Conservation (phyloP, 495 filamentous ascomycete genomes). For the Xylaria telfairii region DNA sequence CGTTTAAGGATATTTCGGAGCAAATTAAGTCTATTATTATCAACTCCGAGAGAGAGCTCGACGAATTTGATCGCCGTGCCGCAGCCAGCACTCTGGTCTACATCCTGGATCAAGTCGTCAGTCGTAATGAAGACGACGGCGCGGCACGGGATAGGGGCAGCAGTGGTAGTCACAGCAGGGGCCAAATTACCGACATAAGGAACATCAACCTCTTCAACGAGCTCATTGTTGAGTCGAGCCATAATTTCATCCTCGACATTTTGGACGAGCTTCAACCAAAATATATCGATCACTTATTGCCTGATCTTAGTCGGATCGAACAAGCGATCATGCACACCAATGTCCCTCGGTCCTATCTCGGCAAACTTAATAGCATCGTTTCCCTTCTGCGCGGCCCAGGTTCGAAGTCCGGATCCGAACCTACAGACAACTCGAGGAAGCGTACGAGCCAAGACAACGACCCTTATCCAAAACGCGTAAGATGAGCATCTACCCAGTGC, state of each 20-base stretch:
- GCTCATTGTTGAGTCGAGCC: constrained; percentile 45
- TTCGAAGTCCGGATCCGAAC: constrained; percentile 1
- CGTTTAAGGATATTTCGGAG: constrained; percentile 42
- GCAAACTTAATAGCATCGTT: constrained; percentile 27
- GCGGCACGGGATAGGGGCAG: not conserved
- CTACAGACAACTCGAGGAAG: constrained; percentile 19
- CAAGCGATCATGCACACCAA: constrained; percentile 20
- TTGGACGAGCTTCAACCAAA: constrained; percentile 44
- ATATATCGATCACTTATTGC: constrained; percentile 29
- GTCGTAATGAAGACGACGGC: constrained; percentile 31
- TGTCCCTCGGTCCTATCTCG: constrained; percentile 25
- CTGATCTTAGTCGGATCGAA: constrained; percentile 31
- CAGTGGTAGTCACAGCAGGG: not conserved
- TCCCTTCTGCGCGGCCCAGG: not conserved
- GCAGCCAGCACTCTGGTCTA: constrained; percentile 49
- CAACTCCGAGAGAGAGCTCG: constrained; percentile 43
- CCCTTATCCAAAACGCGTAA: constrained; percentile 14
- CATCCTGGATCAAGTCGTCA: constrained; percentile 47
- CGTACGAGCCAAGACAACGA: constrained; percentile 17
- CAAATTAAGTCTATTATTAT: constrained; percentile 46
- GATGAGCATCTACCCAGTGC: not conserved
- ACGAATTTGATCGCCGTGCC: constrained; percentile 40
- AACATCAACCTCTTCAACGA: constrained; percentile 47
- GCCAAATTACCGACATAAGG: not conserved
- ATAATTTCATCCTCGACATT: constrained; percentile 45